Base-by-base conservation (phyloP, 2,329 filamentous ascomycete genomes). In the Venturia effusa region DNA sequence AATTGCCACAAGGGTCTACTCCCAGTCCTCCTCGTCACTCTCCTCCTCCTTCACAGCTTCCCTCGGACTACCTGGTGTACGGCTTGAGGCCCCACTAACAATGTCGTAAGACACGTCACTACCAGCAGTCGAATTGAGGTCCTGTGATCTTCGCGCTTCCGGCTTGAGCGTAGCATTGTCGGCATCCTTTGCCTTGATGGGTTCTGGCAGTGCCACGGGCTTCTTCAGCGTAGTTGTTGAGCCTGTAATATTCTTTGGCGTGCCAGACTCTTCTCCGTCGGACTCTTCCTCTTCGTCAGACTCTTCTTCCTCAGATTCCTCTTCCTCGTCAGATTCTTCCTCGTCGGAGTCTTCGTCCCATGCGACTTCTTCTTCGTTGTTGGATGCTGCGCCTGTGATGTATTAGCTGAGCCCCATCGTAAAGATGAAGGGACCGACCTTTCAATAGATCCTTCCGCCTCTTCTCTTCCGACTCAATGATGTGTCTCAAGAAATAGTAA, bases 91-190 rank as follows among this genome's bases (percentile, higher is more conserved):
- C 8, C 89, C 88, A 57, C 78, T 80, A 3, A 99, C 91, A 40
- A 99, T 83, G 74, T 99, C 94, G 74, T 99, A 99, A 77, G 92
- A 96, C 22, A 90, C 90, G 70, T 99, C 94, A 73, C 93, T 97
- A 70, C 94, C 94, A 8, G 61, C 61, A 15, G 61, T 55, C 74
- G 74, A 74, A 57, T 80, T 77, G 74, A 92, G 88, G 71, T 96
- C 92, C 68, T 66, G 54, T 64, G 54, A 66, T 64, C 43, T 61
- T 57, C 61, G 37, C 27, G 66, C 17, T 37, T 68, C 66, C 6
- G 71, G 75, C 67, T 73, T 80, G 61, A 77, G 73, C 17, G 75
- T 74, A 61, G 69, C 73, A 41, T 75, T 72, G 48, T 74, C 70
- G 45, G 68, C 64, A 37, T 71, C 65, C 55, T 76, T 70, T 62